Evolutionary conservation across 192 early-diverging fungal genomes (phyloP).

Genomic region (Coemansia sp.): DNA sequence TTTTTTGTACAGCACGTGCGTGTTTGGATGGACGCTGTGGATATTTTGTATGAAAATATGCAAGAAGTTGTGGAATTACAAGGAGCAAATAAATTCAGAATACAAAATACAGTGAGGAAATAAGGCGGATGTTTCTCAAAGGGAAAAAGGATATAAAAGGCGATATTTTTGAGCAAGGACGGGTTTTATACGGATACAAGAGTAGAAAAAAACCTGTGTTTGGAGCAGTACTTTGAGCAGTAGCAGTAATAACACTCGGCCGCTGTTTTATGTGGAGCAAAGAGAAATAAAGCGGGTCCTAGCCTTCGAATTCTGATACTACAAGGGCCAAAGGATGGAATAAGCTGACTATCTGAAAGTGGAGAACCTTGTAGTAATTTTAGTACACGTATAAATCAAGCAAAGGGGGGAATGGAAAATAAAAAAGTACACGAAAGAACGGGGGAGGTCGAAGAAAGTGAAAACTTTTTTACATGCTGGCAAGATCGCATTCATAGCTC

Average conservation of each 20-base stretch:
- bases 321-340: too few species aligned
- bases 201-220: background rate
- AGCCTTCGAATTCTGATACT: too few species aligned
- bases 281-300: background rate
- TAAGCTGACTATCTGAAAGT: too few species aligned
- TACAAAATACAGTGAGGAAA: slow-evolving; percentile 8
- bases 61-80: background rate
- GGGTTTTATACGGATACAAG: slow-evolving; percentile 4
- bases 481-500: background rate
- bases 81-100: background rate
- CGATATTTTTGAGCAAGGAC: background rate
- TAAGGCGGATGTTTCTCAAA: too few species aligned
- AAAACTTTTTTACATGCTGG: slow-evolving; percentile 2
- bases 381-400: background rate
- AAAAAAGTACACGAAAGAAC: background rate
- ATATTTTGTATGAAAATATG: slow-evolving; percentile 3
- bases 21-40: background rate
- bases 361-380: too few species aligned
- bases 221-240: slow-evolving; percentile 5
- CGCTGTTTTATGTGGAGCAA: slow-evolving; percentile 12
- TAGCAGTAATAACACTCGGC: slow-evolving; percentile 8
- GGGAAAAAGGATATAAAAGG: slow-evolving; percentile 1
- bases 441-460: slow-evolving; percentile 1
- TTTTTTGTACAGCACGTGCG: slow-evolving; percentile 2
- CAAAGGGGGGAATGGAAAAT: background rate